Conservation (phyloP, 2,329 filamentous ascomycete species). For the Bipolaris gigantea region DNA sequence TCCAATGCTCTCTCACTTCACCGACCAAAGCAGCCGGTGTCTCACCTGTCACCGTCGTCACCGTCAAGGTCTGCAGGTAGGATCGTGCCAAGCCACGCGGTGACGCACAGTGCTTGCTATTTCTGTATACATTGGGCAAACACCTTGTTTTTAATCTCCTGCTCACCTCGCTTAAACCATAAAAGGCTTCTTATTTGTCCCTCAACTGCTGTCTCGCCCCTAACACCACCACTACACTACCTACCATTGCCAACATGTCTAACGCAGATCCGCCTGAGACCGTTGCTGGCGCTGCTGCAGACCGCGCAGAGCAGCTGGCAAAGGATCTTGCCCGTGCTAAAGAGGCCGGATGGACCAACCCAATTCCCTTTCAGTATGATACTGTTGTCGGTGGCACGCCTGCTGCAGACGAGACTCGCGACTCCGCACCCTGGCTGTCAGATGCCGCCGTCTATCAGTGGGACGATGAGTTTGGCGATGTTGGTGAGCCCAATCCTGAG, state of each 20-base stretch:
- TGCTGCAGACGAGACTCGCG: conserved; percentile 24
- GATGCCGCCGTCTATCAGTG: conserved; percentile 76
- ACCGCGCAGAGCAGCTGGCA: conserved; percentile 30
- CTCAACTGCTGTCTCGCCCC: neutral
- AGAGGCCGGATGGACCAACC: conserved; percentile 53
- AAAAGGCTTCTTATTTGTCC: neutral
- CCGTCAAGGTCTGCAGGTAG: conserved; percentile 1
- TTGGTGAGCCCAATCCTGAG: conserved; percentile 70
- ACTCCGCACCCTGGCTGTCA: conserved; percentile 50
- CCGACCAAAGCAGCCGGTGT: conserved; percentile 3
- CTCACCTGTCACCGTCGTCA: neutral
- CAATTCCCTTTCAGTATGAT: conserved; percentile 55
- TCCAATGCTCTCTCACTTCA: conserved; percentile 2
- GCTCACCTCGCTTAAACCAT: neutral
- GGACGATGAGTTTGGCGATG: conserved; percentile 81
- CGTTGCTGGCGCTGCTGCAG: conserved; percentile 19
- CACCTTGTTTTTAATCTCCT: neutral
- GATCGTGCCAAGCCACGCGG: conserved; percentile 7
- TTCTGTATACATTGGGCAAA: conserved; percentile 11
- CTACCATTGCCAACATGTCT: conserved; percentile 23
- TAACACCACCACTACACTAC: neutral
- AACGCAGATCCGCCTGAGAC: conserved; percentile 16
- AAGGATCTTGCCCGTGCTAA: conserved; percentile 32
- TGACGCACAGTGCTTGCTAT: conserved; percentile 10
- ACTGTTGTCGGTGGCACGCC: conserved; percentile 31